Evolutionary conservation across 768 basidiomycete species (phyloP), one percentile per base, ranked within the genome.

Genomic region (Coprinopsis marcescibilis): DNA sequence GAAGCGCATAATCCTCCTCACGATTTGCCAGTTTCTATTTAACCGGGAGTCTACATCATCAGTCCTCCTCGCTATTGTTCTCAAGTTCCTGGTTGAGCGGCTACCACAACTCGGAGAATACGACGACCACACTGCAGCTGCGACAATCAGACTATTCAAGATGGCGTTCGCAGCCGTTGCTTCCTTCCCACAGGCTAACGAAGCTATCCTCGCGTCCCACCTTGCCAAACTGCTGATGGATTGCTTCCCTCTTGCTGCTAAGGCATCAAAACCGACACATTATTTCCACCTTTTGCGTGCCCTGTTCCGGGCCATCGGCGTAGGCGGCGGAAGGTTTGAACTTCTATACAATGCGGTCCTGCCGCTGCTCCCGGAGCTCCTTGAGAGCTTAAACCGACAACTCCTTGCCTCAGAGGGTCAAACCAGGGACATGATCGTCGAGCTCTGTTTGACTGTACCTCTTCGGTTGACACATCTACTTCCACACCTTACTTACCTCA

Each of bases 371-470:
- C 94, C 96, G 14, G 94, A 97, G 60, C 93, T 99, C 86, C 76
- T 99, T 39, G 95, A 99, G 59, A 90, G 84, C 51, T 72, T 99
- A 36, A 94, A 95, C 56, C 80, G 87, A 41, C 92, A 98, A 50
- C 77, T 99, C 14, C 73, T 86, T 41, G 78, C 89, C 8, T 89
- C 92, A 4, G 85, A 89, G 33, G 83, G 88, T n/a, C 73, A 70
- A 53, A 78, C 78, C 43, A 77, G 87, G 44, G 96, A 99, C 63
- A 84, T 97, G 71, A 89, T 98, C 56, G 93, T 95, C 47, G 96
- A 99, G 60, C 81, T 99, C 37, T 95, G 91, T 62, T 80, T 99
- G 41, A 99, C 96, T 3, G 95, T 98, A 17, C 96, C 96, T 1
- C 73, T 98, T 25, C 86, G 96, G 29, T 72, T 99, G 14, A 97